These are phyloP conservation scores for Phytophthora uliginosa DNA, from an alignment of 352 stramenopile species.

Conservation along the genomic window DNA sequence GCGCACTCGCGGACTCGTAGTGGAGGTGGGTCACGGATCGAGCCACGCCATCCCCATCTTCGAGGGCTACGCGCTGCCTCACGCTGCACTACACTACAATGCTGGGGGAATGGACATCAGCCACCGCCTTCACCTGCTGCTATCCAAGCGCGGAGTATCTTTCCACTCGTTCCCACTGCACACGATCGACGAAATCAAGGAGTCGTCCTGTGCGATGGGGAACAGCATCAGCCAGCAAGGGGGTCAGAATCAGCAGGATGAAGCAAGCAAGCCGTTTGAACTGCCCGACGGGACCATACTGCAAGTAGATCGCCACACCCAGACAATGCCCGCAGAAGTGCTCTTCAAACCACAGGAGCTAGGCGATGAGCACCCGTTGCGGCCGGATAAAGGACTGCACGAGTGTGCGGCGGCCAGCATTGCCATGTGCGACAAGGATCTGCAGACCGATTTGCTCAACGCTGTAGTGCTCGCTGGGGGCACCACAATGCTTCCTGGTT, in stretches of 20 bases:
- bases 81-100: slow-evolving; percentile 76
- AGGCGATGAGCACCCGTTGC: slow-evolving; percentile 93
- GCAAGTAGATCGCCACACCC: slow-evolving; percentile 84
- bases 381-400: slow-evolving; percentile 80
- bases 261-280: slow-evolving; percentile 74
- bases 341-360: slow-evolving; percentile 91
- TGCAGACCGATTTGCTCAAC: slow-evolving; percentile 81
- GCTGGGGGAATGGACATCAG: slow-evolving; percentile 85
- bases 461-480: slow-evolving; percentile 87
- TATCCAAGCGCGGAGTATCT: slow-evolving; percentile 74
- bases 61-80: slow-evolving; percentile 83
- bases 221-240: slow-evolving; percentile 34
- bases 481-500: slow-evolving; percentile 87
- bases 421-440: slow-evolving; percentile 87
- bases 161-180: slow-evolving; percentile 78
- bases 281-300: slow-evolving; percentile 90
- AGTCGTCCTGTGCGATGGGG: slow-evolving; percentile 60
- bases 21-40: slow-evolving; percentile 89
- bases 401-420: slow-evolving; percentile 88
- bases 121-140: slow-evolving; percentile 71
- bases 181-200: slow-evolving; percentile 91
- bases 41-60: slow-evolving; percentile 91
- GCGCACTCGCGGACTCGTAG: slow-evolving; percentile 85
- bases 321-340: slow-evolving; percentile 73
- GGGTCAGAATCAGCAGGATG: slow-evolving; percentile 27